phyloP scores from a whole-genome alignment of 192 early-diverging fungal genomes.

The Coemansia sp. region DNA sequence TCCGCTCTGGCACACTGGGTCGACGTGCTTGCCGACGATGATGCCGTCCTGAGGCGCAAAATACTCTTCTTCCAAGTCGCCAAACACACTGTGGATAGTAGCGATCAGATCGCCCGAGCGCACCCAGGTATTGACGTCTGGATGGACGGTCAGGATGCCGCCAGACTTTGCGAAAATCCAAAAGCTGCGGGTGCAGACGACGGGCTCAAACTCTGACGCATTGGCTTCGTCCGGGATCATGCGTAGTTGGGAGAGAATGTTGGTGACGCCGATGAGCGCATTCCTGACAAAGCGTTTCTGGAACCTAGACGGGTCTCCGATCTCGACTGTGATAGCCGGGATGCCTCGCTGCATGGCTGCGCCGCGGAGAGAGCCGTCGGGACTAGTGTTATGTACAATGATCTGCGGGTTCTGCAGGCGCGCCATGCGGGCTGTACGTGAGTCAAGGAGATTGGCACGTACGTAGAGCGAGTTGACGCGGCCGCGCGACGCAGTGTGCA shows the following conservation, averaged over 20 bases:
- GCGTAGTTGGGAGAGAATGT: conserved; percentile 64
- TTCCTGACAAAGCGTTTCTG: conserved; percentile 82
- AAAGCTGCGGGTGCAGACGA: conserved; percentile 65
- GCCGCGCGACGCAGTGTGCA: conserved; percentile 88
- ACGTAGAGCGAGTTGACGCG: conserved; percentile 90
- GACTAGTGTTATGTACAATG: conserved; percentile 71
- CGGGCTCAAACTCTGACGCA: conserved; percentile 63
- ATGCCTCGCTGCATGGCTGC: conserved; percentile 78
- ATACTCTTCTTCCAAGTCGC: conserved; percentile 82
- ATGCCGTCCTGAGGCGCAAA: conserved; percentile 81
- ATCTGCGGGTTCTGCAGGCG: conserved; percentile 88
- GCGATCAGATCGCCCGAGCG: conserved; percentile 86
- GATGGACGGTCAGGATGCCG: conserved; percentile 85
- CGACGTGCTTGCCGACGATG: conserved; percentile 81
- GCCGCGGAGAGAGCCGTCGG: conserved; percentile 79
- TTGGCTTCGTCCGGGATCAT: conserved; percentile 65
- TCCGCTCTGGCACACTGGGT: conserved; percentile 87
- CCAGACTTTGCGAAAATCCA: conserved; percentile 91
- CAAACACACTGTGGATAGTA: conserved; percentile 87
- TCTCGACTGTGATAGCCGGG: conserved; percentile 89
- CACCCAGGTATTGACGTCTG: conserved; percentile 80
- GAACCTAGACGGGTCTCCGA: conserved; percentile 87
- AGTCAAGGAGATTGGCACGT: conserved; percentile 82
- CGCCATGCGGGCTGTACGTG: conserved; percentile 71
- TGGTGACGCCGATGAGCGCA: conserved; percentile 65